A percentile compares a stretch with the other conserved stretches of the same genome.
Conservation (phyloP, 805 yeast species). For the Candida tibetensis region DNA sequence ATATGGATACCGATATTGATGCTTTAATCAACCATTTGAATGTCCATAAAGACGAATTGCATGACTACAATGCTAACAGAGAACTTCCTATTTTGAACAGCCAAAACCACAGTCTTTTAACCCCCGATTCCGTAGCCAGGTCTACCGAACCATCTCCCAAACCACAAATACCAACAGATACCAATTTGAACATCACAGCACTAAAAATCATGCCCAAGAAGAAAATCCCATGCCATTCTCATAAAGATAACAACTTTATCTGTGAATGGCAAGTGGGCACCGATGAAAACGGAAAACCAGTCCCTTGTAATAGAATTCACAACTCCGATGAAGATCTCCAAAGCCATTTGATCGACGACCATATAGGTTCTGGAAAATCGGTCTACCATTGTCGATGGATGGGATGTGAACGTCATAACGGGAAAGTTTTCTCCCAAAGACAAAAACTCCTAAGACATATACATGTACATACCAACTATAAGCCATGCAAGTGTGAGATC, state of each 20-base stretch:
- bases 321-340: constrained; percentile 59
- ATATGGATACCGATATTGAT: constrained; percentile 49
- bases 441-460: constrained; percentile 86
- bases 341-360: constrained; percentile 63
- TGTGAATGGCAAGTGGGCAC: constrained; percentile 45
- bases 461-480: constrained; percentile 81
- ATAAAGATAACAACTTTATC: constrained; percentile 27
- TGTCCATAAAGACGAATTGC: constrained; percentile 22
- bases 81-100: constrained; percentile 1
- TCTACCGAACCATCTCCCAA: neutral
- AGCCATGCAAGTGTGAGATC: constrained; percentile 68
- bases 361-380: constrained; percentile 72
- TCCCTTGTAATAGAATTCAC: constrained; percentile 52
- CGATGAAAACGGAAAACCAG: constrained; percentile 26
- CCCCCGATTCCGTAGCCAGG: constrained; percentile 6
- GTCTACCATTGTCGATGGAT: constrained; percentile 74
- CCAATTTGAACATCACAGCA: constrained; percentile 29
- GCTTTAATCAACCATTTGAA: constrained; percentile 54
- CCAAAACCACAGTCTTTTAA: constrained; percentile 4
- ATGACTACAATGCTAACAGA: neutral
- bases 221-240: constrained; percentile 1
- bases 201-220: constrained; percentile 32
- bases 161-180: constrained; percentile 1
- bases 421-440: constrained; percentile 68
- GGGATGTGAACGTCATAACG: constrained; percentile 62